Evolutionary conservation across 805 yeast genomes (phyloP).

Genomic region (Suhomyces sp.): DNA sequence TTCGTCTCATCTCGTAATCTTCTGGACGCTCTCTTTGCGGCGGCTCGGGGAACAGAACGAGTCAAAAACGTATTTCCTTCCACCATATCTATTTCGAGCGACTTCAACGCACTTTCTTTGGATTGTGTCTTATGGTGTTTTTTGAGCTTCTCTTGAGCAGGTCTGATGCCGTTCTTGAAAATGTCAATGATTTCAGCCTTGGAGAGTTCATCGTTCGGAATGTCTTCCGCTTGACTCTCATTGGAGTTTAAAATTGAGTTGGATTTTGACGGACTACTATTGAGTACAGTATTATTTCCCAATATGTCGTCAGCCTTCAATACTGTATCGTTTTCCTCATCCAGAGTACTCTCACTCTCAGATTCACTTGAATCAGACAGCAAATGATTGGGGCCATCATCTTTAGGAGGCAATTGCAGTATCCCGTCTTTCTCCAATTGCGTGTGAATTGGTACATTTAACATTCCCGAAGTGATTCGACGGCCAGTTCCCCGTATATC

Average conservation of each 20-base stretch:
- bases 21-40: slow-evolving; percentile 7
- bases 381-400: not conserved
- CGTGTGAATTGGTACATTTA: slow-evolving; percentile 30
- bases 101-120: slow-evolving; percentile 8
- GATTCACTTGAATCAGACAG: not conserved
- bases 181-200: slow-evolving; percentile 20
- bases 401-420: not conserved
- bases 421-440: slow-evolving; percentile 22
- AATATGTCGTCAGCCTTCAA: not conserved
- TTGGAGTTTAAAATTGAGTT: not conserved
- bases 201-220: slow-evolving; percentile 10
- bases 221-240: not conserved
- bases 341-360: not conserved
- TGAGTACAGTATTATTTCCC: not conserved
- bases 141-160: not conserved
- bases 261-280: not conserved
- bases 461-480: slow-evolving; percentile 44
- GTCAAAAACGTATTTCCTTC: slow-evolving; percentile 10
- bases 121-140: not conserved
- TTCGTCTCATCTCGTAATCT: not conserved
- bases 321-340: not conserved
- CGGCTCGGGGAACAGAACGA: slow-evolving; percentile 2
- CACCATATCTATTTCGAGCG: slow-evolving; percentile 23
- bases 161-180: slow-evolving; percentile 14
- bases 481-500: slow-evolving; percentile 3